These are phyloP conservation scores for Scedosporium aurantiacum DNA, from an alignment of 2,329 filamentous ascomycete species.

Conservation along the genomic window DNA sequence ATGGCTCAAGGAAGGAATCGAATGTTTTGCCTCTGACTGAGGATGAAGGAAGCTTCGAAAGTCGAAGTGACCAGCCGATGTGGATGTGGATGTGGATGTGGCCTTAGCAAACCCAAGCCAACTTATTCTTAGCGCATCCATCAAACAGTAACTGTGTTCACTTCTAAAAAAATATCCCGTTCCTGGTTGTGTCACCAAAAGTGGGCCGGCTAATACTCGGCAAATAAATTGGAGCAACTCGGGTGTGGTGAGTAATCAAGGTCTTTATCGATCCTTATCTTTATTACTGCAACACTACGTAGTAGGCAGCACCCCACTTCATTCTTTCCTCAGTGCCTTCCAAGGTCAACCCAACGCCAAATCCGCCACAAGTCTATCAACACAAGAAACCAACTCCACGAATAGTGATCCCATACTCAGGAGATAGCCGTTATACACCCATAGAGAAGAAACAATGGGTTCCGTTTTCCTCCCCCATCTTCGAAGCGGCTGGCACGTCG, in stretches of 20 bases:
- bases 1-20: background rate
- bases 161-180: background rate
- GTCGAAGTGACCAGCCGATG: background rate
- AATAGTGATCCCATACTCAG: no score
- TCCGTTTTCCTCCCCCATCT: constrained; percentile 90
- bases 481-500: constrained; percentile 90
- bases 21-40: background rate
- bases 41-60: background rate
- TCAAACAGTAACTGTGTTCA: constrained; percentile 6
- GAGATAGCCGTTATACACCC: background rate
- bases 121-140: background rate
- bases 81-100: constrained; percentile 1
- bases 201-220: background rate
- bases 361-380: background rate
- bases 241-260: background rate
- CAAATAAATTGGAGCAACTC: background rate
- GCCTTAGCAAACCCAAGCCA: constrained; percentile 2
- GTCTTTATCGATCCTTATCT: background rate
- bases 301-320: background rate
- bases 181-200: background rate
- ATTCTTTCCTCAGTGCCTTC: no score
- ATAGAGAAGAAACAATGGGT: constrained; percentile 36
- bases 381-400: background rate
- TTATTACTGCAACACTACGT: background rate
- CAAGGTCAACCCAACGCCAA: background rate